These are phyloP conservation scores for Penicillium thymicola DNA, from an alignment of 2,329 filamentous ascomycete genomes.

Conservation along the genomic window DNA sequence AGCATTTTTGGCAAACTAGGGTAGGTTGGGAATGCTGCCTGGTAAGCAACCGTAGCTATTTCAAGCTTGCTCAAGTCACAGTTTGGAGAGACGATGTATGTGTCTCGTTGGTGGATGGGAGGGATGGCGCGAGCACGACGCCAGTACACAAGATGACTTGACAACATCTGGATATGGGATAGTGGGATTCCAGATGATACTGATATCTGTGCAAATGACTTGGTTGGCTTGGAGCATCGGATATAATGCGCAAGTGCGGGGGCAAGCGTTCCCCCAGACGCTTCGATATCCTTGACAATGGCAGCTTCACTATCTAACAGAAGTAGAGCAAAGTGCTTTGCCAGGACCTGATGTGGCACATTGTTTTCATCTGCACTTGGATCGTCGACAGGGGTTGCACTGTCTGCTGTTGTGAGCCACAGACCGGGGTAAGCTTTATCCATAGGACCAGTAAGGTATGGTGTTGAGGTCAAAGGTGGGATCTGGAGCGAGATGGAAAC, in stretches of 20 bases:
- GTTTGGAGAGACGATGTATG: slow-evolving; percentile 88
- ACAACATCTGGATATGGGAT: slow-evolving; percentile 78
- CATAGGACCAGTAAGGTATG: slow-evolving; percentile 67
- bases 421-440: slow-evolving; percentile 70
- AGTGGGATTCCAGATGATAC: slow-evolving; percentile 62
- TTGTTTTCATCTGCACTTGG: slow-evolving; percentile 55
- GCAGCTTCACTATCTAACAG: slow-evolving; percentile 80
- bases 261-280: slow-evolving; percentile 71
- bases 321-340: slow-evolving; percentile 82
- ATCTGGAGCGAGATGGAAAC: slow-evolving; percentile 63
- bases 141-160: slow-evolving; percentile 94
- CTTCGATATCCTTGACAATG: slow-evolving; percentile 66
- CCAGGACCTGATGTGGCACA: slow-evolving; percentile 57
- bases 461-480: slow-evolving; percentile 62
- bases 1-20: slow-evolving; percentile 83
- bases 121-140: slow-evolving; percentile 86
- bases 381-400: slow-evolving; percentile 68
- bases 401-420: slow-evolving; percentile 84
- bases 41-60: slow-evolving; percentile 68
- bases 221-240: slow-evolving; percentile 57
- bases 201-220: slow-evolving; percentile 70
- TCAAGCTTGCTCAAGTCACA: slow-evolving; percentile 72
- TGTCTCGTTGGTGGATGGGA: slow-evolving; percentile 82
- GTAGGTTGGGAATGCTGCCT: slow-evolving; percentile 74
- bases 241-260: slow-evolving; percentile 73